Evolutionary conservation across 2,329 filamentous ascomycete species (phyloP).

Genomic region (Xylariaceae sp.): DNA sequence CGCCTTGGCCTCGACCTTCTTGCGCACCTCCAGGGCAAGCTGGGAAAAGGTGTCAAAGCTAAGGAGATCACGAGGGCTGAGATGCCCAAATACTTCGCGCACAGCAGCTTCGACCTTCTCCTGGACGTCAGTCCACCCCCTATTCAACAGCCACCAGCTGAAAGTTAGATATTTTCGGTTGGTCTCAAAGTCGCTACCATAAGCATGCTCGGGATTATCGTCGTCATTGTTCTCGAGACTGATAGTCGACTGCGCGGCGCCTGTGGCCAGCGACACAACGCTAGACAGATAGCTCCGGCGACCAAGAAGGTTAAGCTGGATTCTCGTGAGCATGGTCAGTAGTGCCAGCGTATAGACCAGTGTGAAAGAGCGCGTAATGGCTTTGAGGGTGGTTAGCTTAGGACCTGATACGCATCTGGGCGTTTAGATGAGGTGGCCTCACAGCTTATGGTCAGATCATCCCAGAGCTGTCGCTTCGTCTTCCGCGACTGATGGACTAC

Average conservation of each 20-base stretch:
- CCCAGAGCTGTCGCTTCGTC: conserved; percentile 93
- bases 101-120: conserved; percentile 80
- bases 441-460: conserved; percentile 95
- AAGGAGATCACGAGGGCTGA: conserved; percentile 86
- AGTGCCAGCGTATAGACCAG: conserved; percentile 87
- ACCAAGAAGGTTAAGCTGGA: conserved; percentile 95
- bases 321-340: conserved; percentile 84
- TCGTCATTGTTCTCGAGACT: conserved; percentile 92
- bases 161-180: conserved; percentile 94
- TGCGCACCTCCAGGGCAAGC: conserved; percentile 77
- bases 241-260: conserved; percentile 70
- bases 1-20: conserved; percentile 68
- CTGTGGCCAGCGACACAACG: conserved; percentile 84
- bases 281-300: conserved; percentile 93
- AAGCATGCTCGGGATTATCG: conserved; percentile 73
- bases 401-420: not conserved
- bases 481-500: conserved; percentile 55
- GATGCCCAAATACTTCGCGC: conserved; percentile 78
- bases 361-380: conserved; percentile 86
- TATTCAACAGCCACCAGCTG: conserved; percentile 96
- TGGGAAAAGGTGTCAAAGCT: conserved; percentile 76
- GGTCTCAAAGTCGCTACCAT: conserved; percentile 92
- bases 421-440: conserved; percentile 33
- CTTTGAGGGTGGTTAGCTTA: conserved; percentile 41
- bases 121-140: conserved; percentile 81